Evolutionary conservation across 345 rosid species (phyloP), one percentile per base, ranked within the genome.

Genomic region (Eutrema japonicum): DNA sequence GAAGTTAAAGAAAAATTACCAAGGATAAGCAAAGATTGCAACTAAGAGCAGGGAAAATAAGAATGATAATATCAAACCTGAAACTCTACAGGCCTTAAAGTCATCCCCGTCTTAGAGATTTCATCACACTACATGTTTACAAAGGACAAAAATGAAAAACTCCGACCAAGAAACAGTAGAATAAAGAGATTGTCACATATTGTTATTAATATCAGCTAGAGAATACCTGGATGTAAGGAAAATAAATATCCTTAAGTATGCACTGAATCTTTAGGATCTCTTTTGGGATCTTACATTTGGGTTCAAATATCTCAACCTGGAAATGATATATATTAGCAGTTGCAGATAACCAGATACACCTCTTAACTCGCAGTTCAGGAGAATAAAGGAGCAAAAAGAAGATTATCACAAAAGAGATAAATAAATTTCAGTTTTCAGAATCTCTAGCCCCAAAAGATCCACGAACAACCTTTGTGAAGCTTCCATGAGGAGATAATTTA

Each of bases 191-290:
- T 56, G 45, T 12, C 41, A 38, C 8, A 26, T 64, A 14, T 35
- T 62, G 62, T 32, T 10, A 51, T 10, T 30, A 30, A 3, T 7
- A 30, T 16, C 3, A 18, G 41, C 16, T 11, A 7, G 47, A 47
- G 40, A 61, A 35, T 49, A 88, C 97, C 94, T 88, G 92, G 65
- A 91, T 82, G 66, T 88, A 91, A 6, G 94, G 94, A 66, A 88
- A 91, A 52, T 91, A 91, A 41, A 88, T 87, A 81, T 91, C 97
- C 88, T 91, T 91, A 54, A 91, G 83, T 57, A 64, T 84, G 82
- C 92, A 88, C 43, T 58, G 82, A 51, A 88, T 86, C 65, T 22
- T 22, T 22, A 22, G 82, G 82, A 74, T 27, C 48, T 68, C 51
- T 22, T 45, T 78, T 42, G 81, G 64, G 13, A 63, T 56, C 47